Base-by-base conservation (phyloP, 2,329 filamentous ascomycete species). In the Sporothrix mexicana region DNA sequence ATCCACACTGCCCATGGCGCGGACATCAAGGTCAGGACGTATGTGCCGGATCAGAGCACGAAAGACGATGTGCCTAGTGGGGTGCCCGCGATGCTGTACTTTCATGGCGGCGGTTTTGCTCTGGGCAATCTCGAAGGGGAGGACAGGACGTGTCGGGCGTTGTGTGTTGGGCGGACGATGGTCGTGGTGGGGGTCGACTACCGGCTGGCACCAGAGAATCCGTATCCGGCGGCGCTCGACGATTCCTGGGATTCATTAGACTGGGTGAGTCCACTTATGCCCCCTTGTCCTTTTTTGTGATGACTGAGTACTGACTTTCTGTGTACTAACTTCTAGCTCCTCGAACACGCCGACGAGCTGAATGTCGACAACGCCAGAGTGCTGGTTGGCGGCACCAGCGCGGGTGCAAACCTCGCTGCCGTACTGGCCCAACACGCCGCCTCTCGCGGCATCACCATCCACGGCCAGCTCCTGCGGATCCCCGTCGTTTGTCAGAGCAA, bases 31-130 rank as follows among this genome's bases (percentile, higher is more conserved):
- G 12, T 70, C 12, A 41, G 68, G 13, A 49, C 13, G 10, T 70
- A 70, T 8, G 5, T n/a, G 20, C 68, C 68, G 1, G 41, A 70
- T 3, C 1, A 3, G 1, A 13, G n/a, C 10, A 23, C 15, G 12
- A 41, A 17, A 0, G 36, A 25, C 4, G n/a, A 23, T 23, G 5
- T 2, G 17, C 25, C 5, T 0, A 7, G 6, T 2, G n/a, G 30
- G 0, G 30, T 69, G n/a, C 49, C 67, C 3, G 67, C 45, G 1
- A 53, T 69, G 67, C 36, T 69, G 10, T 69, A 69, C 68, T 70
- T 70, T 12, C 68, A 70, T 23, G 68, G 68, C n/a, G 68, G 68
- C 41, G 68, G 68, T 10, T 70, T 70, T 43, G 53, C 68, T 1
- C 53, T 70, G 12, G 68, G 68, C 12, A 53, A 70, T 15, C 36